A percentile compares a stretch with the other conserved stretches of the same genome.
Evolutionary conservation across 495 filamentous ascomycete species (phyloP).

Genomic region (Annulohypoxylon stygium): DNA sequence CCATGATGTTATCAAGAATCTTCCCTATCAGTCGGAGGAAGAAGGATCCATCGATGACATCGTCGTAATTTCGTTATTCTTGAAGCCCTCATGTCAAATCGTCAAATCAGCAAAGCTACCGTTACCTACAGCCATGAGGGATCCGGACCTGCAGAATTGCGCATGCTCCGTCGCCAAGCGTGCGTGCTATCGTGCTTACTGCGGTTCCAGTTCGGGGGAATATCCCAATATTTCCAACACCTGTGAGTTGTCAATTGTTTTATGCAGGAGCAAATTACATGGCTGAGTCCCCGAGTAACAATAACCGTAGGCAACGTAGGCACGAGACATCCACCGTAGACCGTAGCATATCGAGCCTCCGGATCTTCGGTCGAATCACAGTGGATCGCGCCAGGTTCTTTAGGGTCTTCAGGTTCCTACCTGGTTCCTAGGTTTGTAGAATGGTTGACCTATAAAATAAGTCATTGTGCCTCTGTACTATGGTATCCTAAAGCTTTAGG

Average conservation of each 20-base stretch:
- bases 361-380: conserved; percentile 29
- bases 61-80: conserved; percentile 14
- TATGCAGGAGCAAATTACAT: conserved; percentile 44
- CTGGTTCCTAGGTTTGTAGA: conserved; percentile 12
- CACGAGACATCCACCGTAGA: conserved; percentile 18
- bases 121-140: conserved; percentile 31
- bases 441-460: conserved; percentile 37
- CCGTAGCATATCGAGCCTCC: conserved; percentile 2
- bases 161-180: conserved; percentile 36
- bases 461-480: conserved; percentile 15
- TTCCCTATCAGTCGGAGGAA: conserved; percentile 6
- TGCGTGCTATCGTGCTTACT: conserved; percentile 38
- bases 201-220: conserved; percentile 32
- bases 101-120: conserved; percentile 18
- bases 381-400: conserved; percentile 28
- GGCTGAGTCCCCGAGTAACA: conserved; percentile 24
- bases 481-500: conserved; percentile 32
- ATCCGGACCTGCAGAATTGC: conserved; percentile 41
- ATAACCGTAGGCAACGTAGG: conserved; percentile 8
- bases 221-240: conserved; percentile 33
- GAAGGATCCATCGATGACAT: conserved; percentile 16
- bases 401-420: no score
- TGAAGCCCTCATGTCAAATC: not conserved
- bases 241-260: conserved; percentile 42
- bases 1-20: not conserved